phyloP scores from a whole-genome alignment of 169 alveolate genomes.

The Plasmodium yoelii region DNA sequence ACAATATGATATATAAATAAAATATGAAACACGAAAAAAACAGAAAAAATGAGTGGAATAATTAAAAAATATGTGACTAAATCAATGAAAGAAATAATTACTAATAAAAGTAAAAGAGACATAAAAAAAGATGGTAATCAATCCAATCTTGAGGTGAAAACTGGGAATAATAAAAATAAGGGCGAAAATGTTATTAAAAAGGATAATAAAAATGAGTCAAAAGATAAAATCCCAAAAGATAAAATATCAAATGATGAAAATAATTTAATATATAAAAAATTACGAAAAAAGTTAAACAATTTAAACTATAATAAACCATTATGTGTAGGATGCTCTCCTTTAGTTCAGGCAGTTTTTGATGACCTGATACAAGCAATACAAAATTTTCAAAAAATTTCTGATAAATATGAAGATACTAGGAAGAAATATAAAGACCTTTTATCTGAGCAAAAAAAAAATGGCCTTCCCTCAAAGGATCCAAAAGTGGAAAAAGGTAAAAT shows the following conservation, averaged over 20 bases:
- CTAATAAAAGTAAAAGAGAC: neutral
- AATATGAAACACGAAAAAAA: too few species aligned
- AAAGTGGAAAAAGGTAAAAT: constrained; percentile 5
- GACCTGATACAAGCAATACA: constrained; percentile 74
- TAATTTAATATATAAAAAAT: constrained; percentile 29
- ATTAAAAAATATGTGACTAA: constrained; percentile 2
- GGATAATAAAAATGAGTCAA: neutral
- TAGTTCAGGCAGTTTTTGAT: constrained; percentile 65
- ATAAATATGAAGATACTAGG: constrained; percentile 51
- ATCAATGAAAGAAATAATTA: neutral
- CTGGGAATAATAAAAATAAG: constrained; percentile 1
- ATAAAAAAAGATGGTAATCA: neutral
- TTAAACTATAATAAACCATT: constrained; percentile 48
- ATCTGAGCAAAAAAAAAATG: constrained; percentile 15
- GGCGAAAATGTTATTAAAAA: neutral
- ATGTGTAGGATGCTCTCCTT: constrained; percentile 58
- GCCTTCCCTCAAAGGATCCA: neutral
- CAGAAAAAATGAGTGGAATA: neutral
- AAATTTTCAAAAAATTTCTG: constrained; percentile 57
- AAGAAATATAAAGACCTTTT: constrained; percentile 44
- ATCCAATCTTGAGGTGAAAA: too few species aligned
- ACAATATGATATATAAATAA: too few species aligned
- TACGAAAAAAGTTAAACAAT: constrained; percentile 41
- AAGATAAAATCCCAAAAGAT: constrained; percentile 2
- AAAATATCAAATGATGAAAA: constrained; percentile 7